Evolutionary conservation across 1,139 yeast genomes (phyloP).

Genomic region (Scheffersomyces illinoinensis): DNA sequence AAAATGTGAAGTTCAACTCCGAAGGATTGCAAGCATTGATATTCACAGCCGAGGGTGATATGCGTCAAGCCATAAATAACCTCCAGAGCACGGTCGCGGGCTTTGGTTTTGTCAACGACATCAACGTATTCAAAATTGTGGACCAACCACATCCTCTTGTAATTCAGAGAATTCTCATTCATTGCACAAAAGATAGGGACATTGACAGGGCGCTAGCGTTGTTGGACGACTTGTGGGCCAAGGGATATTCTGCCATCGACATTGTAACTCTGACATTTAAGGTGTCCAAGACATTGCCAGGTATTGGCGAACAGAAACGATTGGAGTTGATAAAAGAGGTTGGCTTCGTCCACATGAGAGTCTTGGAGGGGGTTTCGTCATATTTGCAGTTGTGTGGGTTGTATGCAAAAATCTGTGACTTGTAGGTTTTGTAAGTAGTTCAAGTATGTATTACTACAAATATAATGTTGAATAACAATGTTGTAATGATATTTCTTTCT

Average conservation of each 20-base stretch:
- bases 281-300: slow-evolving; percentile 76
- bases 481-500: neutral
- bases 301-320: slow-evolving; percentile 64
- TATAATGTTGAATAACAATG: neutral
- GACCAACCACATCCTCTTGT: slow-evolving; percentile 96
- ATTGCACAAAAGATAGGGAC: slow-evolving; percentile 48
- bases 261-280: slow-evolving; percentile 88
- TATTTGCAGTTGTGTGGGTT: slow-evolving; percentile 85
- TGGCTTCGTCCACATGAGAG: slow-evolving; percentile 89
- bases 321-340: slow-evolving; percentile 80
- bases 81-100: slow-evolving; percentile 94
- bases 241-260: slow-evolving; percentile 93
- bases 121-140: slow-evolving; percentile 91
- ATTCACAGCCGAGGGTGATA: slow-evolving; percentile 98
- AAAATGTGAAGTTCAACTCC: slow-evolving; percentile 75
- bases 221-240: slow-evolving; percentile 73
- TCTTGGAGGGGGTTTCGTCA: slow-evolving; percentile 89
- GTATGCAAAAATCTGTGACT: slow-evolving; percentile 59
- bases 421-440: neutral
- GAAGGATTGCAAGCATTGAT: slow-evolving; percentile 93
- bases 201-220: slow-evolving; percentile 71
- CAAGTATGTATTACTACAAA: neutral
- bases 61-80: slow-evolving; percentile 97
- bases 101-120: slow-evolving; percentile 83
- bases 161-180: slow-evolving; percentile 67